Conservation (phyloP, 1,284 basidiomycete genomes). For the Leccinum subspadiceum region DNA sequence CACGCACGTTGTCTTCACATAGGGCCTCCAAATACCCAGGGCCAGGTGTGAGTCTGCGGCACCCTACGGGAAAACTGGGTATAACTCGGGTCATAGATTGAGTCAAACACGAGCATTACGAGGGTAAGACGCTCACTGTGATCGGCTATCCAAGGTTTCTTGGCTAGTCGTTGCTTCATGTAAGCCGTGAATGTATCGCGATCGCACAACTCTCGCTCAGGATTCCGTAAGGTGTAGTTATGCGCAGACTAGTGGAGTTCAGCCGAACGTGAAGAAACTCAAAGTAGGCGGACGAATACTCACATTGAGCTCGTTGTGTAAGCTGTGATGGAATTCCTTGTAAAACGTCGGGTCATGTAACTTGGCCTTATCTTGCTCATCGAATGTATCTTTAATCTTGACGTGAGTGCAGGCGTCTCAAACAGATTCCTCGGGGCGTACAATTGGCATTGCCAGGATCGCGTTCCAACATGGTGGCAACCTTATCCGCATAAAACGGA, state of each 20-base stretch:
- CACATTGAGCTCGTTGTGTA: slow-evolving; percentile 54
- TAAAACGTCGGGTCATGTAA: slow-evolving; percentile 49
- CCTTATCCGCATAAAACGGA: slow-evolving; percentile 43
- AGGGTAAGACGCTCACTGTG: slow-evolving; percentile 37
- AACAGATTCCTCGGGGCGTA: slow-evolving; percentile 25
- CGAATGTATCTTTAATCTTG: slow-evolving; percentile 43
- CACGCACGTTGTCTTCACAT: slow-evolving; percentile 24
- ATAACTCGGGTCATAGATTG: slow-evolving; percentile 39
- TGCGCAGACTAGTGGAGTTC: slow-evolving; percentile 42
- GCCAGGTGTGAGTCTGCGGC: slow-evolving; percentile 60
- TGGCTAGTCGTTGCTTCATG: slow-evolving; percentile 52
- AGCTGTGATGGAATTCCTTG: slow-evolving; percentile 45
- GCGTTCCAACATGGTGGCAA: slow-evolving; percentile 40
- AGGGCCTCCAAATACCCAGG: slow-evolving; percentile 62
- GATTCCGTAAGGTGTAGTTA: slow-evolving; percentile 44
- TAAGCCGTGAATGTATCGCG: slow-evolving; percentile 43
- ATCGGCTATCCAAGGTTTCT: slow-evolving; percentile 49
- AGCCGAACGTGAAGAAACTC: neutral
- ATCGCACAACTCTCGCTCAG: slow-evolving; percentile 37
- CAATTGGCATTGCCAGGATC: slow-evolving; percentile 41
- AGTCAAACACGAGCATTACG: neutral
- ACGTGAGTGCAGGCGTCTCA: neutral
- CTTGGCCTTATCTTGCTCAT: slow-evolving; percentile 48
- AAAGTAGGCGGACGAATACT: slow-evolving; percentile 18
- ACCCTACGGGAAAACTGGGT: slow-evolving; percentile 56